A percentile compares a stretch with the other conserved stretches of the same genome.
These are phyloP conservation scores for Plectosphaerella plurivora DNA, from an alignment of 2,329 filamentous ascomycete genomes.

Conservation along the genomic window DNA sequence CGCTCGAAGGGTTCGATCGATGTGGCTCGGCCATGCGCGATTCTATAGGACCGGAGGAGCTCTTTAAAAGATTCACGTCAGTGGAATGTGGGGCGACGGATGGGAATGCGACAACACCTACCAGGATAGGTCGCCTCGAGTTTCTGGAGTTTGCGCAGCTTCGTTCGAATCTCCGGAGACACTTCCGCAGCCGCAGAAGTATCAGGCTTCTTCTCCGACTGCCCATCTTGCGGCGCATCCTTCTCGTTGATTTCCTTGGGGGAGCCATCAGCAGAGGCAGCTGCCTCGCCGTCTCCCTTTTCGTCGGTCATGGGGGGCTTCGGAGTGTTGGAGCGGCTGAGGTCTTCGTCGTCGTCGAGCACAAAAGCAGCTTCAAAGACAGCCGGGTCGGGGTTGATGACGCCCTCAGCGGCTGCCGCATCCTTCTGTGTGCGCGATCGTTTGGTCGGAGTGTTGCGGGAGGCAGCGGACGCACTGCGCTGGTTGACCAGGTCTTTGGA, in stretches of 20 bases:
- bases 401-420: constrained; percentile 32
- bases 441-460: constrained; percentile 3
- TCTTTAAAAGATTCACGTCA: constrained; percentile 49
- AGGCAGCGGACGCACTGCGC: constrained; percentile 1
- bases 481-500: constrained; percentile 46
- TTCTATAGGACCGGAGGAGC: constrained; percentile 83
- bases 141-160: constrained; percentile 82
- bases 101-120: constrained; percentile 28
- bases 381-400: constrained; percentile 69
- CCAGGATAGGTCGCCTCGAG: constrained; percentile 83
- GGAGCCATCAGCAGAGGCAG: background rate
- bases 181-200: constrained; percentile 44
- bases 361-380: constrained; percentile 85
- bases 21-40: constrained; percentile 81
- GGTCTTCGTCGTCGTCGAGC: constrained; percentile 75
- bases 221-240: constrained; percentile 1
- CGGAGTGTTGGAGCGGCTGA: constrained; percentile 58
- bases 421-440: constrained; percentile 27
- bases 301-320: constrained; percentile 27
- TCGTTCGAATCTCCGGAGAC: constrained; percentile 68
- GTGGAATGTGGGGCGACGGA: background rate
- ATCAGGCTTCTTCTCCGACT: constrained; percentile 15
- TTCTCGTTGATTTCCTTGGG: constrained; percentile 14
- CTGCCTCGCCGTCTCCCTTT: constrained; percentile 10
- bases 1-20: constrained; percentile 93